Base-by-base conservation (phyloP, 2,329 filamentous ascomycete genomes). In the Pyrenophora teres region DNA sequence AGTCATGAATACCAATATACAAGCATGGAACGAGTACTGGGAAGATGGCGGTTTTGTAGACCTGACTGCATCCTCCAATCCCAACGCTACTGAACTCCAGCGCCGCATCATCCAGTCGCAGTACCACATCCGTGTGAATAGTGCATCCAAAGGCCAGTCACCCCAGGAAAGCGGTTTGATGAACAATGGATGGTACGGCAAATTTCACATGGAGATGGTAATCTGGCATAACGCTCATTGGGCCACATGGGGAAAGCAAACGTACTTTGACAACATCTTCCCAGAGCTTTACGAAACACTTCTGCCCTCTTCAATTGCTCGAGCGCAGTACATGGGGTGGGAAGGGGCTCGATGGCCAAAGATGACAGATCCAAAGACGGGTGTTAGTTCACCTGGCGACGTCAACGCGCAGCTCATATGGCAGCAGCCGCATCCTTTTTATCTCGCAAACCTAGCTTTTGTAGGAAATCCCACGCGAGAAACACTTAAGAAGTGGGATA, bases 401-500 rank as follows among this genome's bases (percentile, higher is more conserved):
- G 84, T 85, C 60, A 85, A 86, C 60, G 79, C 78, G 2, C 67
- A 85, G 2, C 72, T 86, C 0, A 79, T 85, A 49, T 86, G 83
- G 83, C 83, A 86, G 56, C 83, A 66, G 19, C 83, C 83, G 9
- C 83, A 86, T 62, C 74, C 79, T 0, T 79, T 85, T 72, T 83
- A 82, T 60, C 81, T 85, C 54, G 83, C 83, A 0, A 81, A 84
- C 62, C 60, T 79, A 1, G 79, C 81, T 59, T 84, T 80, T 60
- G 74, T 78, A 36, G 73, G 74, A 0, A 74, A 71, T 27, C 76
- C 79, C 1, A 73, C 69, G 10, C 50, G 65, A 5, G 64, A 72
- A 1, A 81, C 77, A 0, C 63, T 85, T 7, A 46, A 64, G 40
- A 74, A 74, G 19, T 86, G 83, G 83, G 79, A 85, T 47, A 67